phyloP scores from a whole-genome alignment of 2,329 filamentous ascomycete genomes.

The Trichophyton schoenleinii region DNA sequence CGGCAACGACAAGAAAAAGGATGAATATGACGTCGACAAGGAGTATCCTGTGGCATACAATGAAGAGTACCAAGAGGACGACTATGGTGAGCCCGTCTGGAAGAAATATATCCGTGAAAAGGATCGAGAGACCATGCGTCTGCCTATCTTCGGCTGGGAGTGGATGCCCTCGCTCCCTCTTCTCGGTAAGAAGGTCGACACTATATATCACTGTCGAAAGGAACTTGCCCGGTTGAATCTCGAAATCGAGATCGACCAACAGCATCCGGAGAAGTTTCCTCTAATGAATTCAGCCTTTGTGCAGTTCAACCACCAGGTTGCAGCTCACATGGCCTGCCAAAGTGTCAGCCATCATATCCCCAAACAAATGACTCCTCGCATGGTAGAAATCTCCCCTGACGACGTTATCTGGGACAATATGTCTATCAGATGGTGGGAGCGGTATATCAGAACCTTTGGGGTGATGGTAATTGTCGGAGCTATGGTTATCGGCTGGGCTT shows the following conservation, averaged over 20 bases:
- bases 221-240: constrained; percentile 78
- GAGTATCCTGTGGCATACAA: constrained; percentile 54
- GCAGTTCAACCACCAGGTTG: constrained; percentile 95
- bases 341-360: constrained; percentile 81
- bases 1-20: constrained; percentile 6
- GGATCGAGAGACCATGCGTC: constrained; percentile 70
- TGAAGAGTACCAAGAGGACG: constrained; percentile 48
- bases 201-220: constrained; percentile 78
- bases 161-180: constrained; percentile 73
- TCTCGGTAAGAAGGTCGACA: constrained; percentile 82
- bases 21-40: constrained; percentile 16
- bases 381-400: constrained; percentile 84
- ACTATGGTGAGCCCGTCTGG: constrained; percentile 60
- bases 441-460: constrained; percentile 58
- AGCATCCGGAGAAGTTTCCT: constrained; percentile 71
- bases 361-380: constrained; percentile 80
- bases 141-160: constrained; percentile 48
- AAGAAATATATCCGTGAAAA: constrained; percentile 67
- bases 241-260: constrained; percentile 85
- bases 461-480: constrained; percentile 54
- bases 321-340: constrained; percentile 96
- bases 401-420: constrained; percentile 97
- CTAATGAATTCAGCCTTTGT: constrained; percentile 95
- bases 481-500: constrained; percentile 79
- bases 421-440: constrained; percentile 88